phyloP scores from a whole-genome alignment of 495 filamentous ascomycete species.

The Ramalina intermedia region DNA sequence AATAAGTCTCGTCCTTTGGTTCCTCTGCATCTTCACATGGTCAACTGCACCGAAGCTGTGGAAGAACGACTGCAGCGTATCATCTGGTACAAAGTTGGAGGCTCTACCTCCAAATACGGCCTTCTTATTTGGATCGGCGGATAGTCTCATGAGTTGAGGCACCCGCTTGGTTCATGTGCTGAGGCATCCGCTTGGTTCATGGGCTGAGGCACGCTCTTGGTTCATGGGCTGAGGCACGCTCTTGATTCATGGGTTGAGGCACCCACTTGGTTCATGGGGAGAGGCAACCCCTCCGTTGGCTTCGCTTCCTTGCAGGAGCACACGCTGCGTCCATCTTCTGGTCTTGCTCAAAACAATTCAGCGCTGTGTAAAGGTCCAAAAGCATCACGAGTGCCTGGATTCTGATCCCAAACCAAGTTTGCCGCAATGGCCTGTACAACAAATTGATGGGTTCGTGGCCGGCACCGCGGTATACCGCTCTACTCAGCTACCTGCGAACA shows the following conservation, averaged over 20 bases:
- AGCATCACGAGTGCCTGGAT: too few relatives aligned
- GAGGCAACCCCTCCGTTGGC: too few relatives aligned
- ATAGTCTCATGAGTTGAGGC: slow-evolving; percentile 96
- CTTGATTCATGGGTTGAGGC: too few relatives aligned
- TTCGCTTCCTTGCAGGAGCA: too few relatives aligned
- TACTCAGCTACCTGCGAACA: slow-evolving; percentile 3
- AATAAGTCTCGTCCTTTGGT: too few relatives aligned
- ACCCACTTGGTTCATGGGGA: too few relatives aligned
- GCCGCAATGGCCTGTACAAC: too few relatives aligned
- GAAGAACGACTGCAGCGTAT: slow-evolving; percentile 98
- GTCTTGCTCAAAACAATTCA: too few relatives aligned
- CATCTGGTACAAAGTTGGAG: slow-evolving; percentile 95
- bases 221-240: slow-evolving; percentile 48
- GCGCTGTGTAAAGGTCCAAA: too few relatives aligned
- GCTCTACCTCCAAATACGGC: slow-evolving; percentile 96
- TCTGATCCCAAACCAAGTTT: too few relatives aligned
- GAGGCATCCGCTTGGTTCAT: slow-evolving; percentile 82
- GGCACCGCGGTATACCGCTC: slow-evolving; percentile 5
- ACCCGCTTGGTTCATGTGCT: slow-evolving; percentile 27
- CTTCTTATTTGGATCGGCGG: slow-evolving; percentile 99
- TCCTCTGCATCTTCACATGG: slow-evolving; percentile 74
- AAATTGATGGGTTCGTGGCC: too few relatives aligned
- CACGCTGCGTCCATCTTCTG: too few relatives aligned
- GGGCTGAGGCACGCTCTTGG: slow-evolving; percentile 44
- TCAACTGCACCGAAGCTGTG: slow-evolving; percentile 98